These are phyloP conservation scores for Phanerodontia chrysosporium DNA, from an alignment of 768 basidiomycete genomes.

Conservation along the genomic window DNA sequence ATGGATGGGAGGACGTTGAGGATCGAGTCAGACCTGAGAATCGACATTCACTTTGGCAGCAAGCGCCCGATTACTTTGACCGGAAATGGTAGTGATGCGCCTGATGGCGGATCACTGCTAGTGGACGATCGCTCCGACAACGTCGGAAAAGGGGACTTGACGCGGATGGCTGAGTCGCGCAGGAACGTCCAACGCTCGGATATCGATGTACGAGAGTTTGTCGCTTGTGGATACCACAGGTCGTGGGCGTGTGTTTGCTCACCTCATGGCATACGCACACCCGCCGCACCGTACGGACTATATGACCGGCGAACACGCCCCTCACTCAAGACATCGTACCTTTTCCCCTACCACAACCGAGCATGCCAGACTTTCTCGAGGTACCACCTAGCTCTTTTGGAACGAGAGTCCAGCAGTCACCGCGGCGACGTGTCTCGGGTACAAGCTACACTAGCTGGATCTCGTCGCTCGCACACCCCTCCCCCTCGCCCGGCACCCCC, in stretches of 20 bases:
- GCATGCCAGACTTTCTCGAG: neutral
- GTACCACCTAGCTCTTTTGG: neutral
- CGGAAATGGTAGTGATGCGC: too few relatives aligned
- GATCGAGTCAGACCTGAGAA: too few relatives aligned
- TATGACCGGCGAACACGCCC: neutral
- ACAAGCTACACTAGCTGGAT: conserved; percentile 13
- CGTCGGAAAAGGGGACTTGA: too few relatives aligned
- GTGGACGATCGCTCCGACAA: too few relatives aligned
- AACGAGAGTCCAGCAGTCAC: neutral
- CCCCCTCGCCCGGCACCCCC: neutral
- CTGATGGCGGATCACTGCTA: too few relatives aligned
- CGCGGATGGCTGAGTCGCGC: too few relatives aligned
- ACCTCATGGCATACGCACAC: neutral
- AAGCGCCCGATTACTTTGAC: too few relatives aligned
- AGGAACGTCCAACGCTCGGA: too few relatives aligned
- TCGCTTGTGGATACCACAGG: neutral
- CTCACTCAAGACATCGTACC: neutral
- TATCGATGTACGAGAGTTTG: too few relatives aligned
- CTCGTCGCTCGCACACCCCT: conserved; percentile 5
- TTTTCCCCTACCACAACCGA: neutral
- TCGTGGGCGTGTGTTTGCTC: neutral
- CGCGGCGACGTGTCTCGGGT: neutral
- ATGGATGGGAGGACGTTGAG: too few relatives aligned
- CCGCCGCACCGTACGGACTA: neutral
- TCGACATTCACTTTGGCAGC: too few relatives aligned